Evolutionary conservation across 2,329 filamentous ascomycete genomes (phyloP).

Genomic region (Hyphodiscus sp.): DNA sequence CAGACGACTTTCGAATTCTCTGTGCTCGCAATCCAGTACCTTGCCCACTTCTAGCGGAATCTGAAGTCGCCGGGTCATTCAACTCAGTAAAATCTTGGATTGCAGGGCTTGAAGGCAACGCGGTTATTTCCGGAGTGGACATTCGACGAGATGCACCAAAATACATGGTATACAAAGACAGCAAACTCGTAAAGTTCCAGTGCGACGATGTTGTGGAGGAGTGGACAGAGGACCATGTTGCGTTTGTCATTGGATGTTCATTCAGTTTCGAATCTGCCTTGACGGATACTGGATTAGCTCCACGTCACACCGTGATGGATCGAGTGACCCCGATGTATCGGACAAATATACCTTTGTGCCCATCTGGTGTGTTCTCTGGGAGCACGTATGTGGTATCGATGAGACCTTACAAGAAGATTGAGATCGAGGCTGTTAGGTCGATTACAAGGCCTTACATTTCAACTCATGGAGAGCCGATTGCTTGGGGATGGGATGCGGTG

Average conservation of each 20-base stretch:
- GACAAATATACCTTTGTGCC: constrained; percentile 47
- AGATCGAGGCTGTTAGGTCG: constrained; percentile 45
- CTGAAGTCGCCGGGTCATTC: constrained; percentile 37
- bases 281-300: constrained; percentile 40
- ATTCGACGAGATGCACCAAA: constrained; percentile 50
- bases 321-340: constrained; percentile 57
- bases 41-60: constrained; percentile 53
- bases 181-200: constrained; percentile 34
- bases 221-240: constrained; percentile 54
- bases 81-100: constrained; percentile 35
- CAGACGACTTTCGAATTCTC: constrained; percentile 50
- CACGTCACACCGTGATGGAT: constrained; percentile 41
- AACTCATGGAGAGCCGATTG: constrained; percentile 59
- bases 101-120: constrained; percentile 21
- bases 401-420: constrained; percentile 46
- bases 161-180: constrained; percentile 52
- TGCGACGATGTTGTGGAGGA: constrained; percentile 39
- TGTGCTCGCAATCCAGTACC: constrained; percentile 57
- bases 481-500: constrained; percentile 56
- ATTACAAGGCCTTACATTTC: constrained; percentile 48
- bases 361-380: constrained; percentile 51
- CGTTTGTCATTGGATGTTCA: constrained; percentile 57
- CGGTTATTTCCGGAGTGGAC: constrained; percentile 41
- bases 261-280: constrained; percentile 58
- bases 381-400: constrained; percentile 56